These are phyloP conservation scores for Phytophthora brassicae DNA, from an alignment of 352 stramenopile species.

Conservation along the genomic window DNA sequence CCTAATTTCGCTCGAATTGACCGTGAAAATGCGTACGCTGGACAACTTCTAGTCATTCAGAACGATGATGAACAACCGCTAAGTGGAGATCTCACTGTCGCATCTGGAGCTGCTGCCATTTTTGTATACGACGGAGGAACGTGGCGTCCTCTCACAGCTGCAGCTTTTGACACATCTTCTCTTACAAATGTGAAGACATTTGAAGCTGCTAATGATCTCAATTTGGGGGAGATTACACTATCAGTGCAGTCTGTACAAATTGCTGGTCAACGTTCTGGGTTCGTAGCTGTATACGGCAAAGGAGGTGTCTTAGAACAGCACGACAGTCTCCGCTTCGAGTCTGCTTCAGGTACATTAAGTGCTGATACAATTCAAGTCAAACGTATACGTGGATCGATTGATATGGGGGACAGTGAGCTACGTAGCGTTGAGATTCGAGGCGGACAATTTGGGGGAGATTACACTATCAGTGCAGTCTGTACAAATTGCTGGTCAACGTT, in stretches of 20 bases:
- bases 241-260: constrained; percentile 69
- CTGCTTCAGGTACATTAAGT: constrained; percentile 36
- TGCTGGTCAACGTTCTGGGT: constrained; percentile 47
- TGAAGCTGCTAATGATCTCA: constrained; percentile 66
- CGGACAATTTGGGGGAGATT: constrained; percentile 72
- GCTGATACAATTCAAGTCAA: constrained; percentile 50
- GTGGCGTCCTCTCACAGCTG: constrained; percentile 70
- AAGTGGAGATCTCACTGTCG: constrained; percentile 50
- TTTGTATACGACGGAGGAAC: constrained; percentile 65
- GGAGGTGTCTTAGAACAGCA: constrained; percentile 63
- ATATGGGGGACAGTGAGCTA: too few species aligned
- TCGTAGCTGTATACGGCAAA: constrained; percentile 74
- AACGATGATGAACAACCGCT: constrained; percentile 70
- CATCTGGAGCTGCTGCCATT: constrained; percentile 51
- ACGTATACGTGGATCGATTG: constrained; percentile 68
- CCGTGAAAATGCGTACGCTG: constrained; percentile 37
- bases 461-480: constrained; percentile 68
- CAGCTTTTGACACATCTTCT: constrained; percentile 61
- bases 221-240: constrained; percentile 73
- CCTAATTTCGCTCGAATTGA: constrained; percentile 51
- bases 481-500: constrained; percentile 55
- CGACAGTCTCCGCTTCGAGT: constrained; percentile 65
- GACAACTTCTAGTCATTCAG: constrained; percentile 74
- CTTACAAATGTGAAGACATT: constrained; percentile 63
- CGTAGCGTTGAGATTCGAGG: too few species aligned